Conservation (phyloP, 2,329 filamentous ascomycete species). For the Verticillium longisporum region DNA sequence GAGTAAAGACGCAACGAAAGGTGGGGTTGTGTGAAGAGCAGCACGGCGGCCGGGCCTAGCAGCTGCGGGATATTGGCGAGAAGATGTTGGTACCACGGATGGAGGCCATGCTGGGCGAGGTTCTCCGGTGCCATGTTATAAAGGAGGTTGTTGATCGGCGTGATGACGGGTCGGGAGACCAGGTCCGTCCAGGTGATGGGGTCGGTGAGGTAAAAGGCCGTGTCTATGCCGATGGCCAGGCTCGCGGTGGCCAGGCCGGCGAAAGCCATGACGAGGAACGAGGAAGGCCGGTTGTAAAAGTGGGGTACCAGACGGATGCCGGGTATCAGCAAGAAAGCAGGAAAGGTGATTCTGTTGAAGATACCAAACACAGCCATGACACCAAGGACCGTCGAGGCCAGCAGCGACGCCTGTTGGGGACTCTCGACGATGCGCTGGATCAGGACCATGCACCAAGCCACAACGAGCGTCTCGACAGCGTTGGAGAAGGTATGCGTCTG, state of each 20-base stretch:
- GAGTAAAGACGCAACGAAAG: conserved; percentile 60
- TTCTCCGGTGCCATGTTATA: conserved; percentile 69
- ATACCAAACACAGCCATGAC: conserved; percentile 77
- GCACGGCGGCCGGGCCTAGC: conserved; percentile 60
- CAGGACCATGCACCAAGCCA: conserved; percentile 88
- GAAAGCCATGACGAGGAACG: conserved; percentile 55
- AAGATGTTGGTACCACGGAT: conserved; percentile 73
- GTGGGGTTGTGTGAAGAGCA: conserved; percentile 52
- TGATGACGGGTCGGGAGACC: conserved; percentile 60
- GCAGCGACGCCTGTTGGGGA: conserved; percentile 67
- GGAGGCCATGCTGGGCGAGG: conserved; percentile 67
- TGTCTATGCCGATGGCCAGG: conserved; percentile 76
- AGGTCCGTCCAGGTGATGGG: conserved; percentile 60
- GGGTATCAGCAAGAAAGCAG: conserved; percentile 83
- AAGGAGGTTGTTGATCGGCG: conserved; percentile 68
- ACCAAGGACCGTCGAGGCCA: conserved; percentile 72
- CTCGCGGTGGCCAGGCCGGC: conserved; percentile 62
- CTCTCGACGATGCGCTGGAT: conserved; percentile 78
- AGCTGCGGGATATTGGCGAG: conserved; percentile 65
- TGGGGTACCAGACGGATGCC: conserved; percentile 77
- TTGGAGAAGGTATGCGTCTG: conserved; percentile 99
- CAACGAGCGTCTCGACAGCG: conserved; percentile 86
- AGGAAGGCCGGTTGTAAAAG: conserved; percentile 62
- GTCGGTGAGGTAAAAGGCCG: conserved; percentile 67
- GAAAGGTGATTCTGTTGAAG: conserved; percentile 97